Evolutionary conservation across 148 eudicot genomes (phyloP), one percentile per base, ranked within the genome.

Genomic region (Dysphania ambrosioides): DNA sequence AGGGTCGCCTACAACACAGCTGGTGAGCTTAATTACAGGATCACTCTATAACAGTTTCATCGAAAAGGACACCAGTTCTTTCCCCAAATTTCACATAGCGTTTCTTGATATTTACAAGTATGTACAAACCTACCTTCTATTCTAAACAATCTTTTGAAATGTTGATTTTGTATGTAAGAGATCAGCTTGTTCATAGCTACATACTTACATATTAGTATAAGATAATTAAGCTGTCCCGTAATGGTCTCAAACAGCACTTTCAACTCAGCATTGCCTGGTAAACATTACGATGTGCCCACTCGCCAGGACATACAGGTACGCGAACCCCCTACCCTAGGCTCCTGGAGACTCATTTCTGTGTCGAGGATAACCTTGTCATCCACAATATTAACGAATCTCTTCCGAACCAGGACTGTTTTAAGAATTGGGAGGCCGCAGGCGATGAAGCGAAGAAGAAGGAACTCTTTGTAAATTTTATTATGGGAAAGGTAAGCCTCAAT

Each of bases 211-310:
- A n/a, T n/a, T n/a, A n/a, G 4, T 41, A 8, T 27, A 67, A 34
- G 19, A 67, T 40, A 0, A 40, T 67, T 41, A 24, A 41, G 6
- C 0, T 67, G 55, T 24, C 5, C 71, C 53, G 41, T 0, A 26
- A 67, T 42, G 55, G n/a, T 67, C 55, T 24, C n/a, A 36, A 66
- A 62, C 96, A 95, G 97, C 87, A 81, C 87, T 51, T 75, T 95
- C 84, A 92, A 95, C 69, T 78, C 90, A 13, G 86, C 98, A 59
- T 79, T 95, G 75, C 98, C 98, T 30, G 98, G 98, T 15, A 92
- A 90, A 80, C 98, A 88, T 66, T 92, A 87, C 63, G 96, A 94
- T 74, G 91, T 82, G 42, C 97, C 97, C 4, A 24, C 78, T 10
- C 82, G 75, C 13, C 49, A 76, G 47, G 87, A 88, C 67, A 74